Conservation (phyloP, 768 basidiomycete species). For the Podaxis sp. region DNA sequence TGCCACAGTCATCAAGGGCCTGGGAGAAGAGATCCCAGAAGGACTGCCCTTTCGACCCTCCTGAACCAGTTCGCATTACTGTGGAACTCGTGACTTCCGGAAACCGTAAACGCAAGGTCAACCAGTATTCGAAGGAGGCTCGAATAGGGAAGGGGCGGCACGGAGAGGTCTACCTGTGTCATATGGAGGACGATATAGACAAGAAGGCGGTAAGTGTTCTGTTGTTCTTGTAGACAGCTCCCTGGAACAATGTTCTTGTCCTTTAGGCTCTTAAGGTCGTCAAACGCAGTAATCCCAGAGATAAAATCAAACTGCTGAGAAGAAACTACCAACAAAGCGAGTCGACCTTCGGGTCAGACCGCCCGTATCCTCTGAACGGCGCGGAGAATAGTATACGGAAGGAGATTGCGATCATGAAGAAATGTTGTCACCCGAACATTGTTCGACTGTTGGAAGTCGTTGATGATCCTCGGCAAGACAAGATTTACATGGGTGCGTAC, state of each 20-base stretch:
- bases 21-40: conserved; percentile 4
- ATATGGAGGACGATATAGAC: conserved; percentile 26
- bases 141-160: conserved; percentile 42
- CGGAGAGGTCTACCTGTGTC: conserved; percentile 69
- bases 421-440: conserved; percentile 73
- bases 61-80: conserved; percentile 42
- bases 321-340: conserved; percentile 32
- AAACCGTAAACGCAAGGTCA: conserved; percentile 36
- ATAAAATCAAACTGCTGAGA: conserved; percentile 53
- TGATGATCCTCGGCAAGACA: conserved; percentile 75
- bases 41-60: conserved; percentile 30
- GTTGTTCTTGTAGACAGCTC: neutral
- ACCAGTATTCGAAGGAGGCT: conserved; percentile 61
- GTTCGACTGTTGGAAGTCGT: conserved; percentile 85
- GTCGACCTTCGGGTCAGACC: conserved; percentile 9
- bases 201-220: conserved; percentile 41
- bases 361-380: conserved; percentile 39
- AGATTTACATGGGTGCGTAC: conserved; percentile 78
- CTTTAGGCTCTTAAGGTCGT: conserved; percentile 68
- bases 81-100: conserved; percentile 25
- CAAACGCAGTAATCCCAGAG: conserved; percentile 58
- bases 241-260: neutral
- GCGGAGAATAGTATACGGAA: conserved; percentile 74
- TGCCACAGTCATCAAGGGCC: neutral
- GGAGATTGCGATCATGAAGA: conserved; percentile 92